A percentile compares a stretch with the other conserved stretches of the same genome.
These are phyloP conservation scores for Dovyalis caffra DNA, from an alignment of 345 rosid species.

Conservation along the genomic window DNA sequence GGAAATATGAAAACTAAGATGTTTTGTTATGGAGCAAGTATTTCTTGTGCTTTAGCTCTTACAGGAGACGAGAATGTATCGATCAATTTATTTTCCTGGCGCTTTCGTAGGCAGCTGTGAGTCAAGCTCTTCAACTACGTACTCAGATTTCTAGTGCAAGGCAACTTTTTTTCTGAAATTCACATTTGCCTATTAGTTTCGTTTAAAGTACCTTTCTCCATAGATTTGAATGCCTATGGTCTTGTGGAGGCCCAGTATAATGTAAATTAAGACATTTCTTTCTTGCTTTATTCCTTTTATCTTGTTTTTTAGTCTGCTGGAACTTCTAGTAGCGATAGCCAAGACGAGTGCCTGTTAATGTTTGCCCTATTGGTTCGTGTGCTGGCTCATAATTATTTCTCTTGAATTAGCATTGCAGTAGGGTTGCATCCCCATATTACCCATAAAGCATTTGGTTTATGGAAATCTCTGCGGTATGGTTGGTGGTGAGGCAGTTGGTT, in stretches of 20 bases:
- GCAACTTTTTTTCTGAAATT: constrained; percentile 7
- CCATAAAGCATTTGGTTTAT: background rate
- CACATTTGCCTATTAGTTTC: background rate
- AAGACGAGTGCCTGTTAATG: too few relatives aligned
- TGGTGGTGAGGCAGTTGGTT: background rate
- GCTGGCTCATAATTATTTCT: background rate
- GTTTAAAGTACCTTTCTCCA: background rate
- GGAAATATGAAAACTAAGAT: constrained; percentile 35
- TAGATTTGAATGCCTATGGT: background rate
- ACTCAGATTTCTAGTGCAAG: constrained; percentile 5
- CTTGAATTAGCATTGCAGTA: background rate
- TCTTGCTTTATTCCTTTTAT: too few relatives aligned
- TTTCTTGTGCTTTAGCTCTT: background rate
- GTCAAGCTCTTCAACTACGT: constrained; percentile 5
- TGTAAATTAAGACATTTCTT: background rate
- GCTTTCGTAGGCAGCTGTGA: background rate
- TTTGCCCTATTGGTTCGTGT: too few relatives aligned
- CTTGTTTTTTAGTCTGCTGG: background rate
- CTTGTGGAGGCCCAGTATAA: background rate
- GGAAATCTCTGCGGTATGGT: background rate
- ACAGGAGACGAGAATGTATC: background rate
- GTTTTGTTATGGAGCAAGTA: background rate
- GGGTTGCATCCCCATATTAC: background rate
- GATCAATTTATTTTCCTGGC: background rate
- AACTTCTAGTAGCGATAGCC: too few relatives aligned